Conservation (phyloP, 352 stramenopile genomes). For the Globisporangium camurandrum region DNA sequence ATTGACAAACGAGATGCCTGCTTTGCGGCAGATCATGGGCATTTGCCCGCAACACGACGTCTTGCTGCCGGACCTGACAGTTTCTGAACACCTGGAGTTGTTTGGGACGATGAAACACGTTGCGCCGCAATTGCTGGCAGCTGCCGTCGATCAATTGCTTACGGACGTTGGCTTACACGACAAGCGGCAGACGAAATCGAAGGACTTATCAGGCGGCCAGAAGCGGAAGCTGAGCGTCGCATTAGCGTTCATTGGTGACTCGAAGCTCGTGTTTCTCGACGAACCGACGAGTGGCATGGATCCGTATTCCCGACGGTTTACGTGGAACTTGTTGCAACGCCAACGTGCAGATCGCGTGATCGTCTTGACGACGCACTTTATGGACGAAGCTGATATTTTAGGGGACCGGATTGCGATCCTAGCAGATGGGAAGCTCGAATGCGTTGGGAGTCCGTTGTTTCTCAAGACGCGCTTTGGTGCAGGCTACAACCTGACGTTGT, state of each 20-base stretch:
- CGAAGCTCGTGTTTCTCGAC: slow-evolving; percentile 86
- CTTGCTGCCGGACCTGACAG: slow-evolving; percentile 91
- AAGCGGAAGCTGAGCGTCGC: slow-evolving; percentile 95
- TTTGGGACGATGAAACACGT: slow-evolving; percentile 91
- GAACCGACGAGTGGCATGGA: slow-evolving; percentile 95
- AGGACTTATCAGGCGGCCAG: slow-evolving; percentile 85
- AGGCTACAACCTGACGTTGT: slow-evolving; percentile 82
- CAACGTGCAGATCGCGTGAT: slow-evolving; percentile 64
- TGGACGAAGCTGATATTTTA: slow-evolving; percentile 90
- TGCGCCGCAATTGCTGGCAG: slow-evolving; percentile 10
- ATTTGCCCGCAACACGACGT: slow-evolving; percentile 97
- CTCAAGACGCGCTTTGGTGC: slow-evolving; percentile 91
- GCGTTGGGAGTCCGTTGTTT: slow-evolving; percentile 53
- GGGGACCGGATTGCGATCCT: slow-evolving; percentile 89
- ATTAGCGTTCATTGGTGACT: slow-evolving; percentile 93
- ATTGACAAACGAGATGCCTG: slow-evolving; percentile 66
- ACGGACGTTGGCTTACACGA: slow-evolving; percentile 84
- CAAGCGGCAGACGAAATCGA: slow-evolving; percentile 65
- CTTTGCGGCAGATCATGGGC: slow-evolving; percentile 89
- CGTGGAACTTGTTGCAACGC: slow-evolving; percentile 82
- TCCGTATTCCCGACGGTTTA: slow-evolving; percentile 88
- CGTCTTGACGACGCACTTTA: slow-evolving; percentile 89
- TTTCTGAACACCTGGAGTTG: slow-evolving; percentile 92
- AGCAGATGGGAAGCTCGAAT: slow-evolving; percentile 55
- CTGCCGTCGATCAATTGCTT: slow-evolving; percentile 35